phyloP scores from a whole-genome alignment of 345 rosid genomes.

The Barbarea vulgaris region DNA sequence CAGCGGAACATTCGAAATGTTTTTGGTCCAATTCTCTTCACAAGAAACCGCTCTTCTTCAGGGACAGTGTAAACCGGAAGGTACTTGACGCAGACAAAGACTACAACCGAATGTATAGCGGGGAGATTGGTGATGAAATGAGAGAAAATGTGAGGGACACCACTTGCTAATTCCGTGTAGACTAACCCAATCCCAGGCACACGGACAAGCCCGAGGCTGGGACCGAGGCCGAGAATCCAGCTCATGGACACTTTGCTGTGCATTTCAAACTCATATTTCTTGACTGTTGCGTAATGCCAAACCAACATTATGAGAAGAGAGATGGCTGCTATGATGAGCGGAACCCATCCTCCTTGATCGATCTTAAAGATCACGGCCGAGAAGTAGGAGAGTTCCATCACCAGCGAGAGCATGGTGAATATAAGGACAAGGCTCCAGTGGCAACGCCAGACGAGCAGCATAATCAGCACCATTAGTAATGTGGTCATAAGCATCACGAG shows the following conservation, averaged over 20 bases:
- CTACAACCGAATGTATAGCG: slow-evolving; percentile 74
- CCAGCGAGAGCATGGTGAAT: slow-evolving; percentile 58
- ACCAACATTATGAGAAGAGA: slow-evolving; percentile 67
- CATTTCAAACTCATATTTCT: slow-evolving; percentile 77
- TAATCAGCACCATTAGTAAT: slow-evolving; percentile 61
- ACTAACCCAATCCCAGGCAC: slow-evolving; percentile 86
- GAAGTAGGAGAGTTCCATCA: slow-evolving; percentile 64
- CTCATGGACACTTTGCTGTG: slow-evolving; percentile 80
- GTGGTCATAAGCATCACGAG: slow-evolving; percentile 82
- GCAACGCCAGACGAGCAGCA: slow-evolving; percentile 83
- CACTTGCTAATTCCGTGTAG: slow-evolving; percentile 79
- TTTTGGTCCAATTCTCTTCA: slow-evolving; percentile 78
- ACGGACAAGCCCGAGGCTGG: slow-evolving; percentile 86
- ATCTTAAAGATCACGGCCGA: slow-evolving; percentile 71
- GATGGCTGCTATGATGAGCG: slow-evolving; percentile 65
- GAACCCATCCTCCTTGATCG: slow-evolving; percentile 86
- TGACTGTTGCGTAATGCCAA: slow-evolving; percentile 79
- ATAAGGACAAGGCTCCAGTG: slow-evolving; percentile 69
- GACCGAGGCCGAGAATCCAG: slow-evolving; percentile 89
- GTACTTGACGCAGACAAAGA: slow-evolving; percentile 75
- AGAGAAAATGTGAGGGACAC: slow-evolving; percentile 84
- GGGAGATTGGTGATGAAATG: slow-evolving; percentile 88
- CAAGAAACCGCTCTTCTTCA: slow-evolving; percentile 79
- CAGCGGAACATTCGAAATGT: slow-evolving; percentile 78
- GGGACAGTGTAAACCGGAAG: slow-evolving; percentile 84